phyloP scores from a whole-genome alignment of 495 filamentous ascomycete species.

The Clavariopsis aquatica region DNA sequence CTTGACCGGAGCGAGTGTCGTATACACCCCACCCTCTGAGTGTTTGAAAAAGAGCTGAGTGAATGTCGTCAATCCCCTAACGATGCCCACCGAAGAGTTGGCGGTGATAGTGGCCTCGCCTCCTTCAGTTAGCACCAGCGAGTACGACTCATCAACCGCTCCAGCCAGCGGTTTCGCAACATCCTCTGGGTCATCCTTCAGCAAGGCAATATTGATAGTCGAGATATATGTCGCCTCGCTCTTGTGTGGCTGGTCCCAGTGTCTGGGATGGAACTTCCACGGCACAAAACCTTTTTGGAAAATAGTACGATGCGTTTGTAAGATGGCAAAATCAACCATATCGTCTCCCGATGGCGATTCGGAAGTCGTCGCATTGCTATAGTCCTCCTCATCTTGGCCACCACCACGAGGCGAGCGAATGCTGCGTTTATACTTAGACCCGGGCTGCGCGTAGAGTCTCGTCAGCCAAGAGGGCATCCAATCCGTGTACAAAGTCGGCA shows the following conservation, averaged over 20 bases:
- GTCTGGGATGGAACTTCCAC: constrained; percentile 70
- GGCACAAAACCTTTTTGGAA: constrained; percentile 67
- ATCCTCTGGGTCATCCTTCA: constrained; percentile 52
- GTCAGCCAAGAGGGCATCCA: background rate
- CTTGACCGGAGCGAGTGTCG: constrained; percentile 61
- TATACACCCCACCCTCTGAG: constrained; percentile 62
- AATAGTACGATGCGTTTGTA: constrained; percentile 52
- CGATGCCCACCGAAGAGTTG: constrained; percentile 63
- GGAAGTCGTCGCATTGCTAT: too few relatives aligned
- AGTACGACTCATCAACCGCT: constrained; percentile 73
- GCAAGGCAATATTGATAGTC: constrained; percentile 62
- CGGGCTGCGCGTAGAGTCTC: background rate
- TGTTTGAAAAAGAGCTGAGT: constrained; percentile 74
- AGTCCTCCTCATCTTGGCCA: constrained; percentile 5
- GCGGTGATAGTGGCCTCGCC: constrained; percentile 63
- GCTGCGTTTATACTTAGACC: background rate
- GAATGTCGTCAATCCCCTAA: constrained; percentile 69
- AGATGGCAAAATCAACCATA: constrained; percentile 49
- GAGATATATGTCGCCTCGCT: constrained; percentile 52
- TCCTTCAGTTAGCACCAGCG: constrained; percentile 54
- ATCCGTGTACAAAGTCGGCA: constrained; percentile 10
- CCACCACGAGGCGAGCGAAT: constrained; percentile 6
- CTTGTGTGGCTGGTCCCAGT: constrained; percentile 59
- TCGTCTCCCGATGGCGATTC: constrained; percentile 25
- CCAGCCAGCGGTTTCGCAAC: constrained; percentile 61